Conservation (phyloP, 2,329 filamentous ascomycete genomes). For the Stagonosporopsis tanaceti region DNA sequence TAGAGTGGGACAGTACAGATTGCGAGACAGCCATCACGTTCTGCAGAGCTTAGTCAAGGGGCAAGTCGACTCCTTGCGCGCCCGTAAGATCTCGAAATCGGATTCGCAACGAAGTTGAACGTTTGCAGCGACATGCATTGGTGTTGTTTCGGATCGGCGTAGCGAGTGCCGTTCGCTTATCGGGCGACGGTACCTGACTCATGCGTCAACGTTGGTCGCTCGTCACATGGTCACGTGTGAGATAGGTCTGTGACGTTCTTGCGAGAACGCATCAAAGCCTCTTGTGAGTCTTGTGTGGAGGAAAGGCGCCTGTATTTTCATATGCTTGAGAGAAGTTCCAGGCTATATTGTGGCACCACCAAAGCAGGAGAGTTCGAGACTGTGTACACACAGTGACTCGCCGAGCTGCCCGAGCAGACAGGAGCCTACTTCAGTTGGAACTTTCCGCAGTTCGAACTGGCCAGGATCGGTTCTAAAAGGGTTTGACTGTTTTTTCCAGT, state of each 20-base stretch:
- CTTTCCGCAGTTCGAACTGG: too few species aligned
- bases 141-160: conserved; percentile 15
- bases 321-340: too few species aligned
- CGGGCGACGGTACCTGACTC: conserved; percentile 4
- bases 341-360: not conserved
- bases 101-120: conserved; percentile 2
- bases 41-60: not conserved
- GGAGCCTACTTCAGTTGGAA: too few species aligned
- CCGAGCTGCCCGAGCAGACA: too few species aligned
- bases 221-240: conserved; percentile 1
- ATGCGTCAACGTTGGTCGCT: not conserved
- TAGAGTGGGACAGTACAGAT: too few species aligned
- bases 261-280: not conserved
- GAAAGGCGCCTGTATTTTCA: not conserved
- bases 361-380: too few species aligned
- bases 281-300: not conserved
- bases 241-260: not conserved
- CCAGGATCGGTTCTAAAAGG: not conserved
- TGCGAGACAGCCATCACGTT: too few species aligned
- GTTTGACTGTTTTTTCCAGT: not conserved
- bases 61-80: not conserved
- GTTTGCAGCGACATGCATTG: conserved; percentile 19
- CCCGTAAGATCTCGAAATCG: not conserved
- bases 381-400: too few species aligned
- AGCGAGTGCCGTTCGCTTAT: conserved; percentile 20